Percentiles rank a stretch among this genome's conserved stretches.
Evolutionary conservation across 305 asterid species (phyloP).

Genomic region (Solanum aculeatissimum): DNA sequence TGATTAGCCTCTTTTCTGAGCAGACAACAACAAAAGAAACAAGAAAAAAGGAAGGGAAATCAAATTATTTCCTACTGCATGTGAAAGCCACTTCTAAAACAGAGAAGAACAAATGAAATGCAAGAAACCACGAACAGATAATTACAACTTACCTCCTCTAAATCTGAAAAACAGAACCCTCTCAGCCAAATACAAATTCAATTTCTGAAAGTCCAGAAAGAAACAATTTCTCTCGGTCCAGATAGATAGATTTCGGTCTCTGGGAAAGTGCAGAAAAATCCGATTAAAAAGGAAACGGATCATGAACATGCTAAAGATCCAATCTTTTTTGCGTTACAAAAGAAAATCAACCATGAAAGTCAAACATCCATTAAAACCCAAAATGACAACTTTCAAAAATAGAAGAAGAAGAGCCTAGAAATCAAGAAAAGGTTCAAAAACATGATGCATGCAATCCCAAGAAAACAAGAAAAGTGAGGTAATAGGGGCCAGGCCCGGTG

Average conservation of each 20-base stretch:
- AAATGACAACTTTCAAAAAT: neutral
- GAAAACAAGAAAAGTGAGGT: neutral
- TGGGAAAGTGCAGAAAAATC: neutral
- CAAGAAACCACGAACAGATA: neutral
- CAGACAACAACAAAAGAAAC: neutral
- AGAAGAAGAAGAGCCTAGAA: neutral
- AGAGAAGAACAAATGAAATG: neutral
- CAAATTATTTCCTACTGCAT: neutral
- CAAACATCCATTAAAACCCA: neutral
- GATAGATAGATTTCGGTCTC: neutral
- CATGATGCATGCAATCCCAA: slow-evolving; percentile 6
- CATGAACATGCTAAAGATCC: neutral
- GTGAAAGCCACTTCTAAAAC: neutral
- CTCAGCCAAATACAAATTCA: neutral
- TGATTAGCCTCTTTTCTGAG: neutral
- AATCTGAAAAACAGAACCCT: neutral
- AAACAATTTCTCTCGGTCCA: neutral
- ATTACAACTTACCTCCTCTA: neutral
- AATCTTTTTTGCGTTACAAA: neutral
- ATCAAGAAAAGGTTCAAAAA: neutral
- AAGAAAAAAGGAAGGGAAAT: neutral
- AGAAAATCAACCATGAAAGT: neutral
- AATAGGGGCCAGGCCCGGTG: neutral
- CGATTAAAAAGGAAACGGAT: neutral
- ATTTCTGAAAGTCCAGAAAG: neutral